A percentile compares a stretch with the other conserved stretches of the same genome.
These are phyloP conservation scores for Cladophialophora carrionii DNA, from an alignment of 2,329 filamentous ascomycete genomes.

Conservation along the genomic window DNA sequence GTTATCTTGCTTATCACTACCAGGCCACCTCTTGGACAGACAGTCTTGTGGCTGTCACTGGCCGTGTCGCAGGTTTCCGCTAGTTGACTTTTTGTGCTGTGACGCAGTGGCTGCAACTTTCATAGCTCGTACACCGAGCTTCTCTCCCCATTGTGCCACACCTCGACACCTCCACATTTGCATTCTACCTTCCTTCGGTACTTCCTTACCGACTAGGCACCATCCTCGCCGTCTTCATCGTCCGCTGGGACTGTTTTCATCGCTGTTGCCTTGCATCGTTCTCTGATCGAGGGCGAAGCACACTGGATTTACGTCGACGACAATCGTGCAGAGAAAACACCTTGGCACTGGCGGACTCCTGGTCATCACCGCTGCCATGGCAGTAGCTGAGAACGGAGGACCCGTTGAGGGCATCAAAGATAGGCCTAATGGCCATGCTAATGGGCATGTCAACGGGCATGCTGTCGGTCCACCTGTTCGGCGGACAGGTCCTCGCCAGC, in stretches of 20 bases:
- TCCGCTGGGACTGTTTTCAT: not conserved
- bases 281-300: not conserved
- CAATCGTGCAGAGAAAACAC: not conserved
- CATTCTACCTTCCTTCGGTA: not conserved
- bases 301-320: not conserved
- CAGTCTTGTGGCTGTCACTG: not conserved
- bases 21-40: not conserved
- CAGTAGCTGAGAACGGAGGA: slow-evolving; percentile 45
- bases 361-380: slow-evolving; percentile 41
- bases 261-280: not conserved
- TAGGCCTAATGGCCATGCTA: slow-evolving; percentile 36
- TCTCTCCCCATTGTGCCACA: not conserved
- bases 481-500: slow-evolving; percentile 7
- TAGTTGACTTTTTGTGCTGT: slow-evolving; percentile 5
- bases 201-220: not conserved
- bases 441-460: slow-evolving; percentile 29
- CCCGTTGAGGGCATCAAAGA: slow-evolving; percentile 41
- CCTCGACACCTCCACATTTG: slow-evolving; percentile 5
- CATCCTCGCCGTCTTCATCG: not conserved
- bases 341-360: slow-evolving; percentile 4
- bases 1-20: not conserved
- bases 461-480: slow-evolving; percentile 12
- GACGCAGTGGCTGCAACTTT: slow-evolving; percentile 7
- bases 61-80: slow-evolving; percentile 3
- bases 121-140: not conserved